Percentiles rank a stretch among this genome's conserved stretches.
Conservation (phyloP, 495 filamentous ascomycete species). For the Penicillium paxilli region DNA sequence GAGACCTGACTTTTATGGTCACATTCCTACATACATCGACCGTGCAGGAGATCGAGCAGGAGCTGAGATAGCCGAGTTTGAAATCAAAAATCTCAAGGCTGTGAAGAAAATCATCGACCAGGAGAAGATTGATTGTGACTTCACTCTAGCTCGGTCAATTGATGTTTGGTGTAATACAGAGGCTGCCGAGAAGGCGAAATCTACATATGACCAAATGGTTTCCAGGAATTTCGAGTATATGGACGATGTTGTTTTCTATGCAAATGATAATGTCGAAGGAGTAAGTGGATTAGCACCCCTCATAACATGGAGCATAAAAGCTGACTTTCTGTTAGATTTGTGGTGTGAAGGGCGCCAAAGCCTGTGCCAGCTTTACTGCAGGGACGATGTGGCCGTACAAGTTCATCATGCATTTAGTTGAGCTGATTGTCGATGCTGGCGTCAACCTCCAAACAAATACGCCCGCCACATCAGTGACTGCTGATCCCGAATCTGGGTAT, state of each 20-base stretch:
- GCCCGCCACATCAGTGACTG: conserved; percentile 42
- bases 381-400: conserved; percentile 66
- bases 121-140: conserved; percentile 44
- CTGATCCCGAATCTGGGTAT: conserved; percentile 37
- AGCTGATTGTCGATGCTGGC: conserved; percentile 49
- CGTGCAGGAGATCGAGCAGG: conserved; percentile 17
- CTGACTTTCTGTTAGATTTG: conserved; percentile 17
- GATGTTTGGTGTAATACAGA: conserved; percentile 38
- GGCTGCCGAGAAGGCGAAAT: conserved; percentile 27
- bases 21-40: conserved; percentile 30
- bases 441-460: conserved; percentile 66
- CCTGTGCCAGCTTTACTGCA: conserved; percentile 41
- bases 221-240: conserved; percentile 24
- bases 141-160: conserved; percentile 33
- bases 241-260: conserved; percentile 30
- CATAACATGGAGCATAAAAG: not conserved
- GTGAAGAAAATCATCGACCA: conserved; percentile 32
- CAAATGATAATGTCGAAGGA: conserved; percentile 29
- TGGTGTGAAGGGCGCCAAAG: conserved; percentile 34
- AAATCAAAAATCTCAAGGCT: conserved; percentile 28
- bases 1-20: conserved; percentile 33
- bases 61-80: conserved; percentile 31
- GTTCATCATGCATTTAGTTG: conserved; percentile 61
- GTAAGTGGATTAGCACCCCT: conserved; percentile 13
- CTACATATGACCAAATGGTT: conserved; percentile 28